These are phyloP conservation scores for Scedosporium dehoogii DNA, from an alignment of 2,329 filamentous ascomycete genomes.

Conservation along the genomic window DNA sequence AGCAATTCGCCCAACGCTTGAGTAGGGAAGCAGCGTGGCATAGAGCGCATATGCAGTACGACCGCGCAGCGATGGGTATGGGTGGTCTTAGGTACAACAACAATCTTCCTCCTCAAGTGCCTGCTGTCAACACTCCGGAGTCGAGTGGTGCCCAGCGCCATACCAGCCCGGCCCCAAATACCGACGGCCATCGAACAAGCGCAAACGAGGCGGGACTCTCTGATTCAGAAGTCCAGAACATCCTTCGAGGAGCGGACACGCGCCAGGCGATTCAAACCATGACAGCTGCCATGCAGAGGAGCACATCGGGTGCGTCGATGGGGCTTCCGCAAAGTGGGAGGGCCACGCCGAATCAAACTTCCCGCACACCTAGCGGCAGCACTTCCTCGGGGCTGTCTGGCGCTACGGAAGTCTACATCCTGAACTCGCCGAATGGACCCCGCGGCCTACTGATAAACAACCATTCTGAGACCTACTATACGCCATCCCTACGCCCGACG, in stretches of 20 bases:
- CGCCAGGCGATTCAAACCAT: constrained; percentile 23
- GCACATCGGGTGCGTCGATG: constrained; percentile 35
- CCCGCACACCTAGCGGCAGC: constrained; percentile 12
- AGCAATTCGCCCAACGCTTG: constrained; percentile 6
- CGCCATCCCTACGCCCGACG: constrained; percentile 19
- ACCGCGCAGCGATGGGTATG: neutral
- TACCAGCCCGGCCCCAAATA: neutral
- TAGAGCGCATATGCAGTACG: constrained; percentile 4
- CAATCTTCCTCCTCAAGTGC: neutral
- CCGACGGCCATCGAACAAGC: neutral
- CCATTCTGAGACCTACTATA: constrained; percentile 40
- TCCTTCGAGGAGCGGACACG: constrained; percentile 35
- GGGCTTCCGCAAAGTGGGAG: constrained; percentile 25
- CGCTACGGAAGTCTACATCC: constrained; percentile 45
- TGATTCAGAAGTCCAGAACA: constrained; percentile 33
- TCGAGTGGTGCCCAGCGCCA: neutral
- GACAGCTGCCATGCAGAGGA: constrained; percentile 41
- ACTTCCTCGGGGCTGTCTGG: constrained; percentile 12
- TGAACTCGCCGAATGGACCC: constrained; percentile 51
- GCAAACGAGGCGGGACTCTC: constrained; percentile 18
- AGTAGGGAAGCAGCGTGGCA: constrained; percentile 4
- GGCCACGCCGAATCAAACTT: constrained; percentile 27
- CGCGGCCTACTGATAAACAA: constrained; percentile 47
- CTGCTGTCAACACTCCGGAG: neutral
- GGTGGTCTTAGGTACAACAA: neutral